Evolutionary conservation across 1,284 basidiomycete genomes (phyloP), one percentile per base, ranked within the genome.

Genomic region (Stereum hirsutum): DNA sequence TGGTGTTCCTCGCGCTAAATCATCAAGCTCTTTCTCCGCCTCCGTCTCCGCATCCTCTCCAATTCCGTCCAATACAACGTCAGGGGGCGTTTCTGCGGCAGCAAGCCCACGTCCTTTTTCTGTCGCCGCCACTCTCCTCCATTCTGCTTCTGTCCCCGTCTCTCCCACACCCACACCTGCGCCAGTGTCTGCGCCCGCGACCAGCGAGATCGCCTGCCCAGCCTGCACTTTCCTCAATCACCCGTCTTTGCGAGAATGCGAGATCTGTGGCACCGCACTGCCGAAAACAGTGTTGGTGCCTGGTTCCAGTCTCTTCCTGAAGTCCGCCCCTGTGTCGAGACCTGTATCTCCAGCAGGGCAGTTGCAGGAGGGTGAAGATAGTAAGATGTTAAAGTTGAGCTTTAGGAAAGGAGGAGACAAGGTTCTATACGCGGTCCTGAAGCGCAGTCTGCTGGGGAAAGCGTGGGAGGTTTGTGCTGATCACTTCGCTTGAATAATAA

Each of bases 191-290:
- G 46, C 55, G 20, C 54, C 57, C n/a, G 41, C 12, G 14, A 42
- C 21, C 28, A 46, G 25, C n/a, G 61, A 61, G 40, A 66, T 86
- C 27, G 63, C 85, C 10, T 99, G 95, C 62, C 73, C 82, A 1
- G 81, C 81, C 1, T 99, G 95, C 57, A 98, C 95, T 1, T 99
- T 95, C 56, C 68, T 93, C 24, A 99, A 99, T 60, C 83, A 89
- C 51, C 78, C 81, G 0, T 83, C 78, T 1, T 68, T 94, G 52
- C 59, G 62, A 1, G 62, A 66, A 8, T 99, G 95, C 64, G 95
- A 98, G 63, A 88, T 99, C 14, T 99, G 95, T 57, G 75, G 74
- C 4, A 86, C 89, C 6, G 64, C 75, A 1, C 67, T 96, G 6
- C 64, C 62, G 6, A 54, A 54, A 28, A 43, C 56, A 27, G 56